Base-by-base conservation (phyloP, 2,329 filamentous ascomycete species). In the Xylariaceae sp. region DNA sequence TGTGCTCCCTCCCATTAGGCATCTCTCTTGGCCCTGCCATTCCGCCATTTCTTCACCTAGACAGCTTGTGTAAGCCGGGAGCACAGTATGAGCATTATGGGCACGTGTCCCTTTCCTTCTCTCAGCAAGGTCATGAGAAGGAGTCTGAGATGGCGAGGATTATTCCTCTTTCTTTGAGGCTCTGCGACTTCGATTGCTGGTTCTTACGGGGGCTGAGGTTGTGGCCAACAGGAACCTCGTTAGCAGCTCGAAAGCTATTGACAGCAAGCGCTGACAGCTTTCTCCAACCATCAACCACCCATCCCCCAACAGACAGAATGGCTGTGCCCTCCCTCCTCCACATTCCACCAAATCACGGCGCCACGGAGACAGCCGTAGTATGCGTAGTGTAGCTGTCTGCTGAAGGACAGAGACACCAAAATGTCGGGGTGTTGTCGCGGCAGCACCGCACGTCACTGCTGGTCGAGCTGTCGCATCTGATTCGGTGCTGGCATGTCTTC, bases 311-410 rank as follows among this genome's bases (percentile, higher is more conserved):
- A 42, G 40, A 49, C 37, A 44, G 36, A 53, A 53, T 42, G 50
- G 55, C 47, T 43, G 47, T 55, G 47, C 51, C 40, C 29, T 29
- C 47, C 55, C 50, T 29, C 47, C 55, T 52, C 51, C 52, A 56
- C 52, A 50, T 37, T 35, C 53, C 41, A 48, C 56, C 20, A 43
- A 33, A 42, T 36, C 40, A 49, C 43, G 15, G 42, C 53, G 40
- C 18, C 18, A 44, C 39, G 32, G 44, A 30, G 27, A 26, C 40
- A 49, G 23, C 40, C 45, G 39, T 40, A n/a, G 41, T 16, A 40
- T 18, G 6, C n/a, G n/a, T n/a, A n/a, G n/a, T n/a, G 18, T 37
- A 16, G 6, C 35, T 10, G 8, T 4, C 11, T 10, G 21, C 8
- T 37, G 16, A 37, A 47, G 20, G 24, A 42, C 42, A 20, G n/a